phyloP scores from a whole-genome alignment of 345 rosid species.

The Cardamine occulta region DNA sequence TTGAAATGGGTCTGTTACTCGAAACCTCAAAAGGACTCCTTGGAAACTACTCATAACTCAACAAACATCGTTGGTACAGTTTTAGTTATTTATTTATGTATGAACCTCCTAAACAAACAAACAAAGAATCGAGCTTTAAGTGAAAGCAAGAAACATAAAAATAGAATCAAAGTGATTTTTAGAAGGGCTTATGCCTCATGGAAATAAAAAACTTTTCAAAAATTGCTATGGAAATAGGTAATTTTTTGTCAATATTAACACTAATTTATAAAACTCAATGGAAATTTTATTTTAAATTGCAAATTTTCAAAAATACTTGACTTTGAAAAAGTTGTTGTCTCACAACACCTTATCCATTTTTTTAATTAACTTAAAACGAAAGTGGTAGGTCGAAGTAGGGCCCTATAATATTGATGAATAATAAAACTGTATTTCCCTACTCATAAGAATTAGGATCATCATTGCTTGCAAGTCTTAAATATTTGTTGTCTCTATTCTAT shows the following conservation, averaged over 20 bases:
- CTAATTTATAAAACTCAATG: background rate
- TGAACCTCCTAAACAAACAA: background rate
- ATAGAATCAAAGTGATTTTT: background rate
- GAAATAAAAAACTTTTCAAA: background rate
- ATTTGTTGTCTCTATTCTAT: constrained; percentile 1
- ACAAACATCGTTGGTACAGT: constrained; percentile 33
- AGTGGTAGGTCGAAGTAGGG: constrained; percentile 36
- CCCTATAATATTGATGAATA: constrained; percentile 13
- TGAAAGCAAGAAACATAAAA: constrained; percentile 2
- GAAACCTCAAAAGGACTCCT: constrained; percentile 24
- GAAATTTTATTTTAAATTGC: background rate
- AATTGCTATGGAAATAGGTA: background rate
- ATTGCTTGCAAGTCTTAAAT: constrained; percentile 30
- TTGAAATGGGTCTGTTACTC: constrained; percentile 8
- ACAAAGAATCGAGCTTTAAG: constrained; percentile 18
- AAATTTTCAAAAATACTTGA: background rate
- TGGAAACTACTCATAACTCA: constrained; percentile 37
- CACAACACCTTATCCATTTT: constrained; percentile 10
- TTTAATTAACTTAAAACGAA: background rate
- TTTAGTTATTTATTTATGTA: constrained; percentile 10
- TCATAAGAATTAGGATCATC: constrained; percentile 31
- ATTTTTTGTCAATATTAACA: background rate
- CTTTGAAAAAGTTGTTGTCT: constrained; percentile 1
- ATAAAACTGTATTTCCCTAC: constrained; percentile 16
- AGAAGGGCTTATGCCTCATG: background rate